Evolutionary conservation across 2,329 filamentous ascomycete species (phyloP).

Genomic region (Byssoonygena ceratinophila): DNA sequence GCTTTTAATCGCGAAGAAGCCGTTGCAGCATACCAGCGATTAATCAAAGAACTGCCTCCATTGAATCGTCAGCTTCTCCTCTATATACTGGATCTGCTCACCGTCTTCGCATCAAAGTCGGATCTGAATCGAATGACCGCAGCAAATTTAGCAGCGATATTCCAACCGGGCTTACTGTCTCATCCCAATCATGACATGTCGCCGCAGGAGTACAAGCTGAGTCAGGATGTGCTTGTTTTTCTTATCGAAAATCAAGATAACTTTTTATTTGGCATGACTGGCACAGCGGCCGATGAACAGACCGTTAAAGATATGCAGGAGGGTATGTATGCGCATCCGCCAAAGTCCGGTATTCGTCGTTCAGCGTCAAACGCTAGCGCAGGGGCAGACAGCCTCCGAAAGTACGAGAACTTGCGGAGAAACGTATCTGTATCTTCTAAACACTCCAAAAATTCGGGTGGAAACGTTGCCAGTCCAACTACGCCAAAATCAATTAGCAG

Average conservation of each 20-base stretch:
- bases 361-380: constrained; percentile 82
- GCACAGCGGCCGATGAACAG: constrained; percentile 89
- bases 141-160: constrained; percentile 88
- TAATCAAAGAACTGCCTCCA: constrained; percentile 87
- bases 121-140: constrained; percentile 96
- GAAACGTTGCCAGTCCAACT: constrained; percentile 56
- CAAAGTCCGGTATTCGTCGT: constrained; percentile 47
- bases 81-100: constrained; percentile 89
- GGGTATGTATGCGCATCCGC: constrained; percentile 42
- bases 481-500: constrained; percentile 45
- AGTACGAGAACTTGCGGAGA: constrained; percentile 61
- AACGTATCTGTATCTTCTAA: constrained; percentile 91
- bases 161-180: constrained; percentile 90
- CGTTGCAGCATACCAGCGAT: constrained; percentile 70
- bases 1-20: constrained; percentile 64
- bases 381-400: constrained; percentile 74
- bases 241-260: constrained; percentile 97
- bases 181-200: constrained; percentile 94
- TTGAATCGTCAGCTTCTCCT: constrained; percentile 87
- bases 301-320: constrained; percentile 59
- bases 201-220: constrained; percentile 83
- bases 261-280: constrained; percentile 96
- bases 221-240: constrained; percentile 95
- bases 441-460: constrained; percentile 62
- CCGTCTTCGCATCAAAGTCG: constrained; percentile 93